Percentiles rank a stretch among this genome's conserved stretches.
Evolutionary conservation across 306 rosid species (phyloP).

Genomic region (Quercus engelmannii): DNA sequence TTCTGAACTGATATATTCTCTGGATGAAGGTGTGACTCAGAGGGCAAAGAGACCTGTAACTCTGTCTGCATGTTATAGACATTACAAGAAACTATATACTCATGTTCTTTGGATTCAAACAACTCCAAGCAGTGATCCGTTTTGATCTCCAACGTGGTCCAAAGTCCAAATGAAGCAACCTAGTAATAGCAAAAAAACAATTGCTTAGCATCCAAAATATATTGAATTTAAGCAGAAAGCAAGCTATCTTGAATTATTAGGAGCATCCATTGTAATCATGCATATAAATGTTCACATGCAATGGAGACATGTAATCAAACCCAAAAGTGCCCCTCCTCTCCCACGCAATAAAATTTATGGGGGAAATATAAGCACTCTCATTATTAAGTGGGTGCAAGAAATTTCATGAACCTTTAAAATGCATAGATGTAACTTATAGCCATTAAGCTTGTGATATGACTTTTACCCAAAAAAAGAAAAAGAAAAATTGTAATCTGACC

Average conservation of each 20-base stretch:
- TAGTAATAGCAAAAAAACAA: conserved; percentile 2
- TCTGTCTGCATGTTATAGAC: conserved; percentile 50
- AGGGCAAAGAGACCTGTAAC: conserved; percentile 31
- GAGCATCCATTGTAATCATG: background rate
- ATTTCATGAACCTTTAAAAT: background rate
- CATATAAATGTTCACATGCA: background rate
- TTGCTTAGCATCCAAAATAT: background rate
- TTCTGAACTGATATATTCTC: conserved; percentile 44
- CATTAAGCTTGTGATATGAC: background rate
- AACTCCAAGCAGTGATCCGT: background rate
- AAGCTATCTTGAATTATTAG: background rate
- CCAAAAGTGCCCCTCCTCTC: background rate
- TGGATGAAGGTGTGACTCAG: conserved; percentile 38
- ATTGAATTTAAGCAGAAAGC: background rate
- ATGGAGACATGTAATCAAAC: background rate
- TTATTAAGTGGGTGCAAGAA: background rate
- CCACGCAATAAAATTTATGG: background rate
- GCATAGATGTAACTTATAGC: background rate
- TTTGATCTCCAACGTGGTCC: background rate
- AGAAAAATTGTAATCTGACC: background rate
- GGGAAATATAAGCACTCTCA: background rate
- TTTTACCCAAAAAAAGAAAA: no score
- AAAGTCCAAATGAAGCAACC: background rate
- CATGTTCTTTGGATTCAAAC: conserved; percentile 12
- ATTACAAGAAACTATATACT: conserved; percentile 19